Conservation (phyloP, 2,329 filamentous ascomycete species). For the Nemania abortiva region DNA sequence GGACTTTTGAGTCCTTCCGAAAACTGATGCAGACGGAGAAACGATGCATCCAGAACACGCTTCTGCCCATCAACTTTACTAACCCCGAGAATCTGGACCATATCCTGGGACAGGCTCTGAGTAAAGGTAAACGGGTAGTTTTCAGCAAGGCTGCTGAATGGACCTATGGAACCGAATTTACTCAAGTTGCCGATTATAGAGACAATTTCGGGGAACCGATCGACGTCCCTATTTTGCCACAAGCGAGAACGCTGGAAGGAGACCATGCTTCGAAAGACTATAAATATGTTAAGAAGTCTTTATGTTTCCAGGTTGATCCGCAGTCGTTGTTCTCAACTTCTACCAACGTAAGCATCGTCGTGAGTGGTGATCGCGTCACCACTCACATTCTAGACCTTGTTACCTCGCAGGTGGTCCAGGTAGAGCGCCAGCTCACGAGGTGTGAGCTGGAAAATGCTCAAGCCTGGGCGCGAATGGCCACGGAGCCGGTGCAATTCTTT, state of each 20-base stretch:
- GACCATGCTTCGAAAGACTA: too few species aligned
- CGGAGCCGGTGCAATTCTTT: neutral
- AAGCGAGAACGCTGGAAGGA: too few species aligned
- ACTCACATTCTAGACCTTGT: neutral
- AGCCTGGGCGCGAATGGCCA: conserved; percentile 8
- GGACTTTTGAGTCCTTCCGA: neutral
- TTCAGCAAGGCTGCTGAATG: neutral
- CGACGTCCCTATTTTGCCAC: too few species aligned
- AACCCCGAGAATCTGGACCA: neutral
- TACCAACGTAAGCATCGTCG: neutral
- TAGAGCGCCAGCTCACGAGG: conserved; percentile 2
- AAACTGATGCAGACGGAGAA: neutral
- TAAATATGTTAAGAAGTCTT: neutral
- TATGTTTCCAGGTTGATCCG: conserved; percentile 1
- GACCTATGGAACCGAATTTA: neutral
- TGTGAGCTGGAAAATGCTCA: conserved; percentile 5
- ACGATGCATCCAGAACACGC: neutral
- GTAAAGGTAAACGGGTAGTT: neutral
- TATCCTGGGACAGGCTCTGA: neutral
- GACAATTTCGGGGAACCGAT: too few species aligned
- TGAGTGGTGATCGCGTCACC: neutral
- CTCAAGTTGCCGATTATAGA: neutral
- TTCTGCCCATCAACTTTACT: neutral
- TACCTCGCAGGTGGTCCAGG: conserved; percentile 7
- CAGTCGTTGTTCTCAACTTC: neutral